These are phyloP conservation scores for Lepidopterella palustris DNA, from an alignment of 495 filamentous ascomycete species.

Conservation along the genomic window DNA sequence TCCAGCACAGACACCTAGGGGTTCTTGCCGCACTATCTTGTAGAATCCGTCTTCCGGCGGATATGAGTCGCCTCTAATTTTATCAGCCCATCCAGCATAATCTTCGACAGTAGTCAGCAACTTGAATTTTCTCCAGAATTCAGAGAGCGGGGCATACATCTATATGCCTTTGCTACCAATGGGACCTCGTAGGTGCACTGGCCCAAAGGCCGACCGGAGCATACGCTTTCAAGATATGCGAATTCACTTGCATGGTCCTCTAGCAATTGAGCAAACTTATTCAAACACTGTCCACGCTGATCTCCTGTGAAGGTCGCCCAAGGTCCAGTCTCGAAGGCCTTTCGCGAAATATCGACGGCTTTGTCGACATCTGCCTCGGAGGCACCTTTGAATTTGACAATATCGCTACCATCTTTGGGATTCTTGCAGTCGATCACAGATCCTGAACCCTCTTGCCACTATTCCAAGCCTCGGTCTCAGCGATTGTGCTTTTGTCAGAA, in stretches of 20 bases:
- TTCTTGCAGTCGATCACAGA: neutral
- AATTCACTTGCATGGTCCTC: neutral
- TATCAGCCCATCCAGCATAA: slow-evolving; percentile 16
- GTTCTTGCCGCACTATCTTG: slow-evolving; percentile 3
- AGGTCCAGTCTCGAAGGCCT: slow-evolving; percentile 37
- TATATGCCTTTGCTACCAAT: neutral
- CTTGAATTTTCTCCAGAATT: neutral
- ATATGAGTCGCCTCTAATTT: slow-evolving; percentile 5
- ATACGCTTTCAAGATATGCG: slow-evolving; percentile 3
- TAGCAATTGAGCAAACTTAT: slow-evolving; percentile 5
- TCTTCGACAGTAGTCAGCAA: neutral
- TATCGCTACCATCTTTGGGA: neutral
- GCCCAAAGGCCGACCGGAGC: neutral
- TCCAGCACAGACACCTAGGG: slow-evolving; percentile 7
- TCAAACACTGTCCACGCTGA: neutral
- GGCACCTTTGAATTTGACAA: neutral
- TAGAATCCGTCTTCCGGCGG: neutral
- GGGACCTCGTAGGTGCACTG: neutral
- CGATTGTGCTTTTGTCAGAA: no score
- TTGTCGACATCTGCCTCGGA: slow-evolving; percentile 42
- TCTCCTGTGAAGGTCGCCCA: slow-evolving; percentile 38
- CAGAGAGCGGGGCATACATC: neutral
- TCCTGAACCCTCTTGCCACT: neutral
- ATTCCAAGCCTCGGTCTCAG: neutral
- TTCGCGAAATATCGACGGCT: slow-evolving; percentile 43